A percentile compares a stretch with the other conserved stretches of the same genome.
Evolutionary conservation across 805 yeast species (phyloP).

Genomic region (Ogataea trehalophila): DNA sequence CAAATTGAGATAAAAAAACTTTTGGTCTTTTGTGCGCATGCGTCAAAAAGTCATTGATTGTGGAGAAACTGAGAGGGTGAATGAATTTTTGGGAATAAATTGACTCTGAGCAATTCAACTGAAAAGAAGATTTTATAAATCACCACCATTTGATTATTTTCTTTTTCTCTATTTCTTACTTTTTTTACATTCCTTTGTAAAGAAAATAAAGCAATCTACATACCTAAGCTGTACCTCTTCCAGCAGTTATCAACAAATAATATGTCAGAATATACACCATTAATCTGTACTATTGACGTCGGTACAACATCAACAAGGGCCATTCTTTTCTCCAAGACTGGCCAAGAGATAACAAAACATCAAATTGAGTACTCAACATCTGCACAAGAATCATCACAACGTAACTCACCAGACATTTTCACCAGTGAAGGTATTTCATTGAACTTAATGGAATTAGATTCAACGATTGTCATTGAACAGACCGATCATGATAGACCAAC

Average conservation of each 20-base stretch:
- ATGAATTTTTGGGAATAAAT: no score
- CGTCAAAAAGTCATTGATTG: no score
- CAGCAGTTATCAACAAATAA: neutral
- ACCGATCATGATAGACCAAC: conserved; percentile 61
- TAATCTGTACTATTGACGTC: conserved; percentile 73
- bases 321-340: conserved; percentile 68
- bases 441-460: conserved; percentile 40
- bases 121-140: no score
- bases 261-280: conserved; percentile 22
- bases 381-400: conserved; percentile 41
- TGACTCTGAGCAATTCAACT: no score
- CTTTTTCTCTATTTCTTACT: no score
- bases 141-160: no score
- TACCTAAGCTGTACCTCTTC: neutral
- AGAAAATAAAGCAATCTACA: no score
- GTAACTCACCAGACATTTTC: conserved; percentile 49
- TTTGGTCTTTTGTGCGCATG: no score
- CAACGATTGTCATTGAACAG: conserved; percentile 45
- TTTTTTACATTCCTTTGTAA: no score
- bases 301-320: conserved; percentile 93
- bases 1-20: no score
- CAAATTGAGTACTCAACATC: conserved; percentile 86
- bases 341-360: conserved; percentile 78
- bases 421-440: conserved; percentile 73
- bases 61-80: no score